phyloP scores from a whole-genome alignment of 257 asterid species.

The Eucommia ulmoides region DNA sequence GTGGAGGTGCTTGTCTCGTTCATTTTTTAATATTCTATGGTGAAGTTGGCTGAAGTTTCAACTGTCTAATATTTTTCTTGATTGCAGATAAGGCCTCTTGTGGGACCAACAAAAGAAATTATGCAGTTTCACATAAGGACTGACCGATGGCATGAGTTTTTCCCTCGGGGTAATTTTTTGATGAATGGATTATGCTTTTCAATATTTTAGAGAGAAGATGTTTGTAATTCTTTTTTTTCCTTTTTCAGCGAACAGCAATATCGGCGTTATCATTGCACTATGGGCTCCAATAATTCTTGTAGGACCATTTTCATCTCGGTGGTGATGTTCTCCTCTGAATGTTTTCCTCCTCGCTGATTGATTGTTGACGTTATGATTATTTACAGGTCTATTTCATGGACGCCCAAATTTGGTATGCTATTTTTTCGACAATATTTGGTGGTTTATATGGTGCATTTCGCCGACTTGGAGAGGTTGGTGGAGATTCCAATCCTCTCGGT shows the following conservation, averaged over 20 bases:
- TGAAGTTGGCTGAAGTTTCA: not conserved
- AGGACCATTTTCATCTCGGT: slow-evolving; percentile 21
- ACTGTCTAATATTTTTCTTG: no score
- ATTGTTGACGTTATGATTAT: slow-evolving; percentile 11
- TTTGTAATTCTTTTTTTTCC: slow-evolving; percentile 12
- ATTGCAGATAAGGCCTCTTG: slow-evolving; percentile 85
- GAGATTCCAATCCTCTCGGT: slow-evolving; percentile 9
- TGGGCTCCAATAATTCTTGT: slow-evolving; percentile 92
- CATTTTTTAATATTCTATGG: no score
- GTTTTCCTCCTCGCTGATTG: slow-evolving; percentile 11
- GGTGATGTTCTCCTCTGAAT: slow-evolving; percentile 7
- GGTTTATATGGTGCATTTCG: slow-evolving; percentile 99
- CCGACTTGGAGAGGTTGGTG: slow-evolving; percentile 92
- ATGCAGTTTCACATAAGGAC: slow-evolving; percentile 40
- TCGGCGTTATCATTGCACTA: slow-evolving; percentile 87
- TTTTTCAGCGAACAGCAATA: slow-evolving; percentile 64
- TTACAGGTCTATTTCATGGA: slow-evolving; percentile 96
- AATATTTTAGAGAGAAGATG: no score
- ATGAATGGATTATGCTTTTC: no score
- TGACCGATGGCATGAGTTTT: slow-evolving; percentile 89
- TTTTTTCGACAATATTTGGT: slow-evolving; percentile 94
- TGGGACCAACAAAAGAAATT: slow-evolving; percentile 69
- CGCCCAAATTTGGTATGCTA: slow-evolving; percentile 97
- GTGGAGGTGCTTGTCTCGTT: slow-evolving; percentile 41
- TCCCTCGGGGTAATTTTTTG: slow-evolving; percentile 60